Percentiles rank a stretch among this genome's conserved stretches.
Conservation (phyloP, 2,329 filamentous ascomycete species). For the Salinomyces thailandicus region DNA sequence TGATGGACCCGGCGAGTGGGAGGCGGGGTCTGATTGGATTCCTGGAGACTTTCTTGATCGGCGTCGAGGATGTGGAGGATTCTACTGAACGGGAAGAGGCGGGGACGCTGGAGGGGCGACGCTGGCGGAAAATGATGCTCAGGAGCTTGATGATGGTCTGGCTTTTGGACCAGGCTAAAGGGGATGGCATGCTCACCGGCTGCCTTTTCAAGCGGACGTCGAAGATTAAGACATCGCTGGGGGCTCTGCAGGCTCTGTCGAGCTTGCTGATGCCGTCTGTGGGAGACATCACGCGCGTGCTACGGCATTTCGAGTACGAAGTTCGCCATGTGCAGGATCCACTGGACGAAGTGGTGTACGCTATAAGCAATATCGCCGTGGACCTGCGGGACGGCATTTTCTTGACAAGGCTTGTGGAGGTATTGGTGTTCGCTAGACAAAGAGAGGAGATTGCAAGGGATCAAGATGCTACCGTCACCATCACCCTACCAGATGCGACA, state of each 20-base stretch:
- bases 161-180: conserved; percentile 47
- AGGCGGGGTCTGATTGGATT: conserved; percentile 29
- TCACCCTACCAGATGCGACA: conserved; percentile 37
- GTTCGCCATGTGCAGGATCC: conserved; percentile 45
- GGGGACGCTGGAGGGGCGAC: conserved; percentile 3
- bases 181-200: conserved; percentile 23
- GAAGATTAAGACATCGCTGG: conserved; percentile 45
- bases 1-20: conserved; percentile 14
- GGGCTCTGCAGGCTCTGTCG: conserved; percentile 42
- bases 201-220: conserved; percentile 45
- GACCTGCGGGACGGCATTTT: conserved; percentile 53
- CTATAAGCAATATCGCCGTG: conserved; percentile 49
- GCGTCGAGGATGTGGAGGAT: conserved; percentile 44
- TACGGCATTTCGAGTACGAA: conserved; percentile 49
- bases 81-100: conserved; percentile 5
- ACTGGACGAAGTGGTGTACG: conserved; percentile 49
- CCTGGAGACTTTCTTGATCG: conserved; percentile 47
- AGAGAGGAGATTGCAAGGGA: neutral
- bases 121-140: conserved; percentile 46
- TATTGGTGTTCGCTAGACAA: conserved; percentile 37
- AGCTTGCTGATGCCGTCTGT: conserved; percentile 47
- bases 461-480: conserved; percentile 32
- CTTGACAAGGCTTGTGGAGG: conserved; percentile 49
- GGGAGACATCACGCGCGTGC: conserved; percentile 45
- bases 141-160: conserved; percentile 51